These are phyloP conservation scores for Phascolomyces articulosus DNA, from an alignment of 371 early-diverging fungal genomes.

Conservation along the genomic window DNA sequence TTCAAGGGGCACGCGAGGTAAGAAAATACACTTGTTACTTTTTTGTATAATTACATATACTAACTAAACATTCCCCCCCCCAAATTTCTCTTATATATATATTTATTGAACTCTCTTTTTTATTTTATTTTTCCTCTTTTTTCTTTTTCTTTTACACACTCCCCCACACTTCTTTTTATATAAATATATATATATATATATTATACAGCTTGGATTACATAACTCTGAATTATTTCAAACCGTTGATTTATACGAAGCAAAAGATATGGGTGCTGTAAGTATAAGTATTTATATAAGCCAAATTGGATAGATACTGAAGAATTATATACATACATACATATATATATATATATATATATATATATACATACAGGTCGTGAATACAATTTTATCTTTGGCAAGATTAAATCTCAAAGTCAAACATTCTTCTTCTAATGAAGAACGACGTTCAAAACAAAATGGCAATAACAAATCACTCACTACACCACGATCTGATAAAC, in stretches of 20 bases:
- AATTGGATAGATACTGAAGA: too few species aligned
- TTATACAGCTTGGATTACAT: slow-evolving; percentile 61
- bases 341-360: not conserved
- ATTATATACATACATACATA: too few species aligned
- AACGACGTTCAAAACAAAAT: not conserved
- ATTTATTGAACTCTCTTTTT: too few species aligned
- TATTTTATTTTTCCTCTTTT: too few species aligned
- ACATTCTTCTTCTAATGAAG: not conserved
- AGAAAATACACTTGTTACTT: not conserved
- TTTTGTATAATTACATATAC: not conserved
- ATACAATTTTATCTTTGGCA: slow-evolving; percentile 27
- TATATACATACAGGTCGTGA: slow-evolving; percentile 22
- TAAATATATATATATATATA: not conserved
- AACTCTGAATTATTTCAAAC: slow-evolving; percentile 87
- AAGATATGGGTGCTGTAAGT: slow-evolving; percentile 76
- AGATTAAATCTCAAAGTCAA: slow-evolving; percentile 3
- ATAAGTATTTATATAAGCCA: not conserved
- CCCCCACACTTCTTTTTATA: not conserved
- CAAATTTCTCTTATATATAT: too few species aligned
- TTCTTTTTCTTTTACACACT: slow-evolving; percentile 3
- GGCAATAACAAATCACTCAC: not conserved
- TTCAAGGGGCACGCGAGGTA: slow-evolving; percentile 61
- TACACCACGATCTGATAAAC: not conserved
- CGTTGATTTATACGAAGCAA: slow-evolving; percentile 87
- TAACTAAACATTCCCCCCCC: not conserved